Conservation (phyloP, 2,329 filamentous ascomycete species). For the Penicillium hesseltinei region DNA sequence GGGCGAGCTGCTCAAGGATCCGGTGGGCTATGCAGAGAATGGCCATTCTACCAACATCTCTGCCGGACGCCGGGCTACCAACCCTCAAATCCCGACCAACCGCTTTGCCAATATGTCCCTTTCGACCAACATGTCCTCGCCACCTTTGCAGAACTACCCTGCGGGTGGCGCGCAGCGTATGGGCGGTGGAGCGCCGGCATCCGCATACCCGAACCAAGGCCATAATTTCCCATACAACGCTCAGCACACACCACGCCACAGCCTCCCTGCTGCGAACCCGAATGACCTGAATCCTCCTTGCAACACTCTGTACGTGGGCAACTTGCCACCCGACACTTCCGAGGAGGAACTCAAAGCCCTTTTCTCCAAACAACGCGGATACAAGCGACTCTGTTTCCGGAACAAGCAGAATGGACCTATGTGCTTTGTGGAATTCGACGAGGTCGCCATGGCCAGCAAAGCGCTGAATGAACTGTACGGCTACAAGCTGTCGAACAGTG, state of each 20-base stretch:
- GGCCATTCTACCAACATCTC: slow-evolving; percentile 49
- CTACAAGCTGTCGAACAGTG: slow-evolving; percentile 79
- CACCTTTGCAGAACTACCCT: slow-evolving; percentile 56
- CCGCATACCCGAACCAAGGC: slow-evolving; percentile 57
- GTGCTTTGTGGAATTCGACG: slow-evolving; percentile 99
- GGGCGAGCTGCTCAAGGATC: slow-evolving; percentile 61
- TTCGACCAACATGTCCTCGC: slow-evolving; percentile 62
- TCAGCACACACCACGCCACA: slow-evolving; percentile 60
- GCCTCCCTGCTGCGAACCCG: slow-evolving; percentile 84
- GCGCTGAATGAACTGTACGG: slow-evolving; percentile 88
- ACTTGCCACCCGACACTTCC: slow-evolving; percentile 84
- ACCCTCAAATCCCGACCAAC: slow-evolving; percentile 67
- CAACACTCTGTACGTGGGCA: slow-evolving; percentile 98
- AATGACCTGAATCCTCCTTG: slow-evolving; percentile 96
- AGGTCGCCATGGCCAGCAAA: slow-evolving; percentile 87
- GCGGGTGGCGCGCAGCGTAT: slow-evolving; percentile 47
- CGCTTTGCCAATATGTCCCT: slow-evolving; percentile 70
- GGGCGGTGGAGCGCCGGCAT: slow-evolving; percentile 51
- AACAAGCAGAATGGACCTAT: slow-evolving; percentile 95
- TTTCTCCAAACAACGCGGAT: slow-evolving; percentile 90
- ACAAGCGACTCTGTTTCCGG: slow-evolving; percentile 91
- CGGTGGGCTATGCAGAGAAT: slow-evolving; percentile 68
- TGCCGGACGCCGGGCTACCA: slow-evolving; percentile 64
- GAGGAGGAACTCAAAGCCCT: slow-evolving; percentile 94
- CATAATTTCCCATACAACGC: slow-evolving; percentile 57